A percentile compares a stretch with the other conserved stretches of the same genome.
phyloP scores from a whole-genome alignment of 2,329 filamentous ascomycete species.

The Neonectria sp. region DNA sequence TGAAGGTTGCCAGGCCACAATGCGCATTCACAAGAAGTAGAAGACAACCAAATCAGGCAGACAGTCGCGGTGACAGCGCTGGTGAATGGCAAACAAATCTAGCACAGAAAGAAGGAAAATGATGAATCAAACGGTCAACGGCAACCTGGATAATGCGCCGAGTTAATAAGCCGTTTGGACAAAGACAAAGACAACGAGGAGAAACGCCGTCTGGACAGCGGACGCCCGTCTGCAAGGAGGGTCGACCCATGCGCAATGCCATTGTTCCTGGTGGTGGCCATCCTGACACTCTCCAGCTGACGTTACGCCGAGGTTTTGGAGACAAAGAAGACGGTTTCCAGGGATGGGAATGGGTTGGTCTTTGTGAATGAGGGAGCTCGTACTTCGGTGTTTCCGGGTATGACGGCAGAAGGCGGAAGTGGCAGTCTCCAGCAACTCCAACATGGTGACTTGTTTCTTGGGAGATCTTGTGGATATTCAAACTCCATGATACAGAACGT shows the following conservation, averaged over 20 bases:
- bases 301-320: neutral
- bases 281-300: constrained; percentile 8
- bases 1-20: neutral
- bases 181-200: neutral
- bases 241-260: constrained; percentile 24
- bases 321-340: constrained; percentile 22
- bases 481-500: neutral
- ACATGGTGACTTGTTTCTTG: neutral
- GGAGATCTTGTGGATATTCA: neutral
- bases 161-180: neutral
- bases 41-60: neutral
- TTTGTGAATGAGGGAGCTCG: neutral
- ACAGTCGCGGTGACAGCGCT: neutral
- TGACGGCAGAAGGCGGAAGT: neutral
- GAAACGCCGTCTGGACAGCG: neutral
- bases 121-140: neutral
- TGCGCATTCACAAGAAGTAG: neutral
- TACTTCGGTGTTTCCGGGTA: neutral
- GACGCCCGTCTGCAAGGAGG: constrained; percentile 12
- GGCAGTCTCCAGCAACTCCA: neutral
- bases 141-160: neutral
- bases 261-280: constrained; percentile 31
- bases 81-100: neutral
- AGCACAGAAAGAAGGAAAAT: neutral
- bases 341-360: neutral